Evolutionary conservation across 2,329 filamentous ascomycete genomes (phyloP).

Genomic region (Alternaria postmessia): DNA sequence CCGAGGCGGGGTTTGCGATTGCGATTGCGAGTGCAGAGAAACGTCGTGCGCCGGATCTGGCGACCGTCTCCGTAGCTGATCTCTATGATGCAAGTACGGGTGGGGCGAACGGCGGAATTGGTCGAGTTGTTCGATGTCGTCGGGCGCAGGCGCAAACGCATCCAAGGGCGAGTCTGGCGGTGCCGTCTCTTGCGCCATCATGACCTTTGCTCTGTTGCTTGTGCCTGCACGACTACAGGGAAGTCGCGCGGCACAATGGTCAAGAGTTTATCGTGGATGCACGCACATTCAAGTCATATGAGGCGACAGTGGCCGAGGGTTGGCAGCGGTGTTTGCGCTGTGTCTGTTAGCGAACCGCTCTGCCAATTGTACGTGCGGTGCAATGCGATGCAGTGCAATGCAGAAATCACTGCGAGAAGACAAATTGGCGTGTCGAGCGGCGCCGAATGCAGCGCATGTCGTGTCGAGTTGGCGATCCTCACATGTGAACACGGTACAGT

Average conservation of each 20-base stretch:
- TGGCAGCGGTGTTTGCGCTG: neutral
- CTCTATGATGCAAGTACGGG: slow-evolving; percentile 47
- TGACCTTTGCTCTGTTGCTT: neutral
- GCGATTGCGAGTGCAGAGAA: slow-evolving; percentile 19
- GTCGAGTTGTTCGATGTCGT: slow-evolving; percentile 43
- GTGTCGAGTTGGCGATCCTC: neutral
- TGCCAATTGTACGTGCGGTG: neutral
- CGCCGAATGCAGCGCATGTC: neutral
- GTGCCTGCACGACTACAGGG: neutral
- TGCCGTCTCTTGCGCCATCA: slow-evolving; percentile 19
- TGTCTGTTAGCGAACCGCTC: neutral
- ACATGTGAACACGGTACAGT: neutral
- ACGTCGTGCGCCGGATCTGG: slow-evolving; percentile 12
- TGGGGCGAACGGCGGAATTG: slow-evolving; percentile 51
- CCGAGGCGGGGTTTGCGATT: slow-evolving; percentile 20
- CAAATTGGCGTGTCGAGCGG: neutral
- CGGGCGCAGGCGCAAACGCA: slow-evolving; percentile 23
- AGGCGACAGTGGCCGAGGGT: neutral
- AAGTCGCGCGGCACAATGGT: neutral
- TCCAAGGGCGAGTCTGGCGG: slow-evolving; percentile 29
- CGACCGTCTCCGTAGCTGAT: slow-evolving; percentile 33
- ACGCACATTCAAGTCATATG: neutral
- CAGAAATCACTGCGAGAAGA: neutral
- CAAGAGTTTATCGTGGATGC: neutral
- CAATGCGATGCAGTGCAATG: neutral